Conservation (phyloP, 2,329 filamentous ascomycete species). For the Fusarium sacchari region DNA sequence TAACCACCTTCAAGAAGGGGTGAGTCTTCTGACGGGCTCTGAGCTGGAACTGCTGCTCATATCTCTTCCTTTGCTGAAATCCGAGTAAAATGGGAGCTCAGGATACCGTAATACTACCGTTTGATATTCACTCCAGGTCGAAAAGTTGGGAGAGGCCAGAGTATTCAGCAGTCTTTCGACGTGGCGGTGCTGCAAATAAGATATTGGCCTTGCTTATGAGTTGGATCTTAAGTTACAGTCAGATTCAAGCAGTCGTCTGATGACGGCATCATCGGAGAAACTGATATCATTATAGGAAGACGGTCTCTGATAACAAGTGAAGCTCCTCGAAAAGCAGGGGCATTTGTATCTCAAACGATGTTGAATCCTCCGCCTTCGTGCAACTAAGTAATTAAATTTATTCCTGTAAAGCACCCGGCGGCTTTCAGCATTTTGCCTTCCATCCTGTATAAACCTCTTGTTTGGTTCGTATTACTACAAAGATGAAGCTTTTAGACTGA, state of each 20-base stretch:
- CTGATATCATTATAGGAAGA: constrained; percentile 21
- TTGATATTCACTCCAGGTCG: background rate
- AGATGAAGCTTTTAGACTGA: background rate
- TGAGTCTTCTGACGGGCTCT: constrained; percentile 37
- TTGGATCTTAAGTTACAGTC: constrained; percentile 8
- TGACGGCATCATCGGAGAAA: background rate
- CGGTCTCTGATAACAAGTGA: constrained; percentile 1
- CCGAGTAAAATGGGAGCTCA: background rate
- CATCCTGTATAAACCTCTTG: background rate
- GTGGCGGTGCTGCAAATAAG: background rate
- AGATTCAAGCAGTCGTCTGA: constrained; percentile 29
- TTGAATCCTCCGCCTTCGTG: background rate
- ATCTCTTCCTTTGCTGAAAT: background rate
- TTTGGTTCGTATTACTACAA: background rate
- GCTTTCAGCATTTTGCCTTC: background rate
- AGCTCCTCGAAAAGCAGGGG: background rate
- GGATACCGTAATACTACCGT: background rate
- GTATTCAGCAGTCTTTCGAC: background rate
- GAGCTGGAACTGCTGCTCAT: constrained; percentile 24
- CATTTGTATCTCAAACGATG: background rate
- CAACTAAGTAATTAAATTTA: background rate
- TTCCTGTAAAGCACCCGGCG: background rate
- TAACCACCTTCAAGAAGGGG: constrained; percentile 41
- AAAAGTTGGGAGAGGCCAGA: background rate
- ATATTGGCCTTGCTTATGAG: constrained; percentile 3